Base-by-base conservation (phyloP, 305 asterid genomes). In the Fraxinus dipetala region DNA sequence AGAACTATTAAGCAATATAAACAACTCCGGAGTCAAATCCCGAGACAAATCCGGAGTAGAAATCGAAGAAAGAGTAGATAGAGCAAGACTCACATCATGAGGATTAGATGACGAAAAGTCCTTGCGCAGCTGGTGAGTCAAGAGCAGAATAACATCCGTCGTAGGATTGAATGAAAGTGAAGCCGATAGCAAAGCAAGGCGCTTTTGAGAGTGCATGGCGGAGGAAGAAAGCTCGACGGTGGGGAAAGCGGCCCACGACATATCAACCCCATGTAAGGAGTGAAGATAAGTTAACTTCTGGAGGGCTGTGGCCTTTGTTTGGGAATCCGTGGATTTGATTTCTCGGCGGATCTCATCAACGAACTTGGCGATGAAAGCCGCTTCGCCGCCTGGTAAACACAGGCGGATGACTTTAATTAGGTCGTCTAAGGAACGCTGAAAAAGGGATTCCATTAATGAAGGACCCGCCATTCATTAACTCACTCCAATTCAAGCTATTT, bases 81-180 rank as follows among this genome's bases (percentile, higher is more conserved):
- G 89, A 20, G 98, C 99, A 38, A 95, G 87, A 87, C 97, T 87
- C 77, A 90, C 97, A 83, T 95, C 99, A 11, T 90, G 93, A 1
- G 75, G 85, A 79, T 91, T 95, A 45, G 89, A 9, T 0, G 99
- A 91, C 3, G 90, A 83, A 1, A 95, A 90, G 89, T 95, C 99
- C 89, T 95, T 95, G 72, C 98, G 93, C 76, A 95, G 95, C 93
- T 95, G 99, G 83, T 95, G 93, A 26, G 98, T 94, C 59, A 95
- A 92, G 75, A 95, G 92, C 30, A 95, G 97, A 83, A 95, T 88
- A 73, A 95, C 98, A 22, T 93, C 96, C 59, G 99, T 93, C 59
- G 97, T 89, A n/a, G 99, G 93, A 84, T 92, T 85, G 89, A 95
- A 93, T 16, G 97, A 88, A 31, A 95, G 89, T 1, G 97, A 84